Conservation (phyloP, 495 filamentous ascomycete genomes). For the Trichoderma reesei region DNA sequence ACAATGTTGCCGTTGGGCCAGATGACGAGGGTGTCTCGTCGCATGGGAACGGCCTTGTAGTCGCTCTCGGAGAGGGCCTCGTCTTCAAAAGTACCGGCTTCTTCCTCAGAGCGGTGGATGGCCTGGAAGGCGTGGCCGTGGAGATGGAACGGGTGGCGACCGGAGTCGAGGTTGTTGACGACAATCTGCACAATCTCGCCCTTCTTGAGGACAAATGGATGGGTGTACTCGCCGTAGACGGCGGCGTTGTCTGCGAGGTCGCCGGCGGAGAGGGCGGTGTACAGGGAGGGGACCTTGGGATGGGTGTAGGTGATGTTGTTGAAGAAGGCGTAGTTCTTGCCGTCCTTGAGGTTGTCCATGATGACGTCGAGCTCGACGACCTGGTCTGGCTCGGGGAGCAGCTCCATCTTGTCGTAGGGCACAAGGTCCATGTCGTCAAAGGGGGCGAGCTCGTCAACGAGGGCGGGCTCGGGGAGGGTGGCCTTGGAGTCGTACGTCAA, state of each 20-base stretch:
- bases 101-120: conserved; percentile 32
- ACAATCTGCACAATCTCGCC: conserved; percentile 66
- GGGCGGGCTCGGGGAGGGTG: conserved; percentile 45
- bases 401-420: conserved; percentile 50
- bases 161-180: conserved; percentile 67
- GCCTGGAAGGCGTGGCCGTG: conserved; percentile 80
- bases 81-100: conserved; percentile 33
- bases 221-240: conserved; percentile 67
- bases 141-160: conserved; percentile 76
- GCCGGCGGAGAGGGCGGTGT: conserved; percentile 60
- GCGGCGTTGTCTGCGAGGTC: conserved; percentile 47
- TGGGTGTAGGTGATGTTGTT: conserved; percentile 66
- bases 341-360: conserved; percentile 64
- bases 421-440: conserved; percentile 68
- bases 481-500: conserved; percentile 58
- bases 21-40: conserved; percentile 48
- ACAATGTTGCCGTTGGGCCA: conserved; percentile 50
- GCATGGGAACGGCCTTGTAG: conserved; percentile 34
- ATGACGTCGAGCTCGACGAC: conserved; percentile 52
- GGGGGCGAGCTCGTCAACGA: conserved; percentile 48
- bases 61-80: conserved; percentile 35
- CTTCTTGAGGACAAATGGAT: conserved; percentile 57
- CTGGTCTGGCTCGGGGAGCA: conserved; percentile 49
- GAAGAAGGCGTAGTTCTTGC: conserved; percentile 75
- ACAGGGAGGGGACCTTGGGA: conserved; percentile 74